phyloP scores from a whole-genome alignment of 140 eudicot species.

The Artemisia princeps region DNA sequence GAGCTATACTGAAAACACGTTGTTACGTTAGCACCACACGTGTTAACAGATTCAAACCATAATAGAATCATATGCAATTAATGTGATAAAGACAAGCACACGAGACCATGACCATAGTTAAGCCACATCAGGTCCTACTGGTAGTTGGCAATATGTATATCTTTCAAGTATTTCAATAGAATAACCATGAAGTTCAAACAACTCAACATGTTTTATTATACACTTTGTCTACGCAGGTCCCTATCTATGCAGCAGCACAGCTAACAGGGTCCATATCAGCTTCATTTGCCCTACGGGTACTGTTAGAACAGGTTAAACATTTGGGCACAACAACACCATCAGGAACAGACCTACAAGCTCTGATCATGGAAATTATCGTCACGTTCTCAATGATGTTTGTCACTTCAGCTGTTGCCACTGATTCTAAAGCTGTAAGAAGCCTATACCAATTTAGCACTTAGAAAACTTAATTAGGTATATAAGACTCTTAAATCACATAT shows the following conservation, averaged over 20 bases:
- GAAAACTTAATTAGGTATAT: neutral
- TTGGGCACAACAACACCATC: constrained; percentile 66
- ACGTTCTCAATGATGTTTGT: constrained; percentile 79
- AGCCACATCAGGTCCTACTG: constrained; percentile 17
- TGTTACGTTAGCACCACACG: neutral
- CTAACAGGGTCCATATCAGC: constrained; percentile 58
- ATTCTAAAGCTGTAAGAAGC: constrained; percentile 34
- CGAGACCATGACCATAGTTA: constrained; percentile 14
- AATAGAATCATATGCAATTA: constrained; percentile 8
- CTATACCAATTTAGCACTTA: neutral
- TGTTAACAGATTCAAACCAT: neutral
- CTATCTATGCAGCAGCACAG: constrained; percentile 60
- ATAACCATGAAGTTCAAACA: neutral
- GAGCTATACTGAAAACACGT: neutral
- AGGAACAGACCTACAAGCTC: constrained; percentile 54
- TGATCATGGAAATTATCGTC: constrained; percentile 64
- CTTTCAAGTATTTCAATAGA: neutral
- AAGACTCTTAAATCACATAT: too few species aligned
- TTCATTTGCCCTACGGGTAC: constrained; percentile 40
- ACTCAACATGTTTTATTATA: constrained; percentile 2
- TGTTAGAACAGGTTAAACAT: constrained; percentile 42
- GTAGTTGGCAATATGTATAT: constrained; percentile 18
- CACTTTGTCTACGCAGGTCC: constrained; percentile 39
- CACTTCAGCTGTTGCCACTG: constrained; percentile 76
- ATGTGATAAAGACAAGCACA: constrained; percentile 7